Evolutionary conservation across 2,329 filamentous ascomycete species (phyloP).

Genomic region (Hansfordia pulvinata): DNA sequence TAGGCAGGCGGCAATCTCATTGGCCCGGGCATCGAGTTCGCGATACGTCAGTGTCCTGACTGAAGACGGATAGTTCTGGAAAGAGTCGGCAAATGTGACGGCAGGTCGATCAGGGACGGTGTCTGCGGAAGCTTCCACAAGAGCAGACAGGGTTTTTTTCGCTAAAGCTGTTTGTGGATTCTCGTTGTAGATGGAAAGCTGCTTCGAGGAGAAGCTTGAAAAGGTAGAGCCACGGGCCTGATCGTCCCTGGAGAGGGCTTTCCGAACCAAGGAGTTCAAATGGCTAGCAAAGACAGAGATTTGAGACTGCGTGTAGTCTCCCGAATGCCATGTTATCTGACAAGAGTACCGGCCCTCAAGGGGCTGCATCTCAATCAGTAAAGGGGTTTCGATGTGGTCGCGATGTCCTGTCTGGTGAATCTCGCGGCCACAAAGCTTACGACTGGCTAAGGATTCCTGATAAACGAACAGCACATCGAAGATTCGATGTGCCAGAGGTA

Average conservation of each 20-base stretch:
- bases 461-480: constrained; percentile 77
- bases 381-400: constrained; percentile 63
- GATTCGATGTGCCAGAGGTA: constrained; percentile 40
- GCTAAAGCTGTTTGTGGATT: constrained; percentile 16
- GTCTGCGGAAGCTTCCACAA: constrained; percentile 39
- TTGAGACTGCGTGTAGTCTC: constrained; percentile 38
- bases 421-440: constrained; percentile 7
- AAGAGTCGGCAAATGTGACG: constrained; percentile 45
- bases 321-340: constrained; percentile 32
- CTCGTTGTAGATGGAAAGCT: constrained; percentile 23
- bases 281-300: constrained; percentile 44
- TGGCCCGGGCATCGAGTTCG: constrained; percentile 49
- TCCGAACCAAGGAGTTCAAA: constrained; percentile 38
- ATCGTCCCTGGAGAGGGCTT: too few species aligned
- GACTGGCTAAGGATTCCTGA: constrained; percentile 54
- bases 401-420: constrained; percentile 44
- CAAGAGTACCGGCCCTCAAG: constrained; percentile 23
- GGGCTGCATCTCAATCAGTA: constrained; percentile 69
- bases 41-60: constrained; percentile 43
- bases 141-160: too few species aligned
- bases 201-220: constrained; percentile 9
- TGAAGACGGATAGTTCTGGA: constrained; percentile 20
- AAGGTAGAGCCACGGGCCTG: too few species aligned
- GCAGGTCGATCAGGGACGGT: constrained; percentile 41
- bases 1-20: constrained; percentile 47